Evolutionary conservation across 345 rosid species (phyloP), one percentile per base, ranked within the genome.

Genomic region (Hevea brasiliensis): DNA sequence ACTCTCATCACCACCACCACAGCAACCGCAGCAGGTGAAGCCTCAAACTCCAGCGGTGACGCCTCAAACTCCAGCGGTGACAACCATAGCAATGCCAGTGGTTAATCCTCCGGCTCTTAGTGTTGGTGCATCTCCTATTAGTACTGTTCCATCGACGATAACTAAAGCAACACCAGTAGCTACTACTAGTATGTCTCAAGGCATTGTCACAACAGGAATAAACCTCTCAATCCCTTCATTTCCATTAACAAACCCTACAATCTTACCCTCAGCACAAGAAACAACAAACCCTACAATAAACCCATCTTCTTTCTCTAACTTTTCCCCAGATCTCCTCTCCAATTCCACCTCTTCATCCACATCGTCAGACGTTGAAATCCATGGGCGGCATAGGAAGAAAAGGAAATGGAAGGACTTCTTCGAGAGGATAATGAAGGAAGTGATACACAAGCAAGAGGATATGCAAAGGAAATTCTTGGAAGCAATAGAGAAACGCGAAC

Each of bases 381-480:
- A 68, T 23, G 87, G 73, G 55, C 73, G 77, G 51, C 65, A 75
- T 32, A 79, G 76, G 45, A 87, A 80, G 69, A 89, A 86, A 84
- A 84, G 81, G 72, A 92, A 83, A 61, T 89, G 97, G 95, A 92
- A 86, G 86, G 87, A 77, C 35, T 87, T 86, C 65, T 89, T 91
- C 21, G 90, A 85, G 84, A 55, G 88, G 81, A 48, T 93, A 29
- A 87, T 85, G 89, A 87, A 74, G 78, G 90, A 87, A 62, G 92
- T 93, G 42, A 80, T 85, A 15, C 79, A 83, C 61, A 90, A 85
- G 80, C 97, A 93, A 67, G 96, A 91, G 65, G 88, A 84, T 58
- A 83, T 91, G 85, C 98, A 93, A 77, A 86, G 75, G 77, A 87
- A 76, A 68, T 91, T 93, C 75, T 70, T 91, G 73, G 97, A 93